Conservation (phyloP, 768 basidiomycete genomes). For the Leccinum incarnatum region DNA sequence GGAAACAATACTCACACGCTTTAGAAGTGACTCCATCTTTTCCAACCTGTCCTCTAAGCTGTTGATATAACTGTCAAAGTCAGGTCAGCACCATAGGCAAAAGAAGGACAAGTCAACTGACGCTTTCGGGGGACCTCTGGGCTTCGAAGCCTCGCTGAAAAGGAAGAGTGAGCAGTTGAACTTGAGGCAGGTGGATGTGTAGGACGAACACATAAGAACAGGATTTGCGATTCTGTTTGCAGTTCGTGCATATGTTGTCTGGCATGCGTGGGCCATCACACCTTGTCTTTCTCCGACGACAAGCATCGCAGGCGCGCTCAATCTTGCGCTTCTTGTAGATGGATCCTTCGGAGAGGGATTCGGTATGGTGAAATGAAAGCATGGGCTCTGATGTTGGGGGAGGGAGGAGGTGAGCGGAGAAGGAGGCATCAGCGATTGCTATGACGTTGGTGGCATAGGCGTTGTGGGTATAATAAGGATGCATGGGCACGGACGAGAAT, state of each 20-base stretch:
- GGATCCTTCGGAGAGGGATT: slow-evolving; percentile 12
- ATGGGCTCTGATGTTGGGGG: slow-evolving; percentile 5
- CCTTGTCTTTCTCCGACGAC: slow-evolving; percentile 55
- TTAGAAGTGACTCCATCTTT: slow-evolving; percentile 51
- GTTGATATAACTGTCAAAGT: slow-evolving; percentile 47
- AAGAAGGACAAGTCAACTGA: slow-evolving; percentile 32
- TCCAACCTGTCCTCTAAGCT: slow-evolving; percentile 59
- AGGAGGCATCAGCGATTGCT: slow-evolving; percentile 24
- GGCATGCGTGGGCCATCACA: slow-evolving; percentile 57
- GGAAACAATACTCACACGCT: slow-evolving; percentile 39
- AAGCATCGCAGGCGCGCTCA: slow-evolving; percentile 59
- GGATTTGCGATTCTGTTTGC: slow-evolving; percentile 44
- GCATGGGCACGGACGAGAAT: slow-evolving; percentile 12
- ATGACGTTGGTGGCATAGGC: slow-evolving; percentile 25
- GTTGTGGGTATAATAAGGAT: slow-evolving; percentile 16
- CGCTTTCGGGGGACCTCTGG: slow-evolving; percentile 68
- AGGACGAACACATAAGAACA: slow-evolving; percentile 60
- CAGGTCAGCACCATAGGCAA: not conserved
- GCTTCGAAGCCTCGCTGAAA: slow-evolving; percentile 58
- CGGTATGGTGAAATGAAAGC: slow-evolving; percentile 8
- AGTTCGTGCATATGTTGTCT: slow-evolving; percentile 57
- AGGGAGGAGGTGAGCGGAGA: not conserved
- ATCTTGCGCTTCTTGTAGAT: slow-evolving; percentile 44
- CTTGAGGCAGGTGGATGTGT: not conserved
- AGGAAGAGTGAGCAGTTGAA: slow-evolving; percentile 1